Conservation (phyloP, 2,329 filamentous ascomycete species). For the Pseudopyricularia javanii region DNA sequence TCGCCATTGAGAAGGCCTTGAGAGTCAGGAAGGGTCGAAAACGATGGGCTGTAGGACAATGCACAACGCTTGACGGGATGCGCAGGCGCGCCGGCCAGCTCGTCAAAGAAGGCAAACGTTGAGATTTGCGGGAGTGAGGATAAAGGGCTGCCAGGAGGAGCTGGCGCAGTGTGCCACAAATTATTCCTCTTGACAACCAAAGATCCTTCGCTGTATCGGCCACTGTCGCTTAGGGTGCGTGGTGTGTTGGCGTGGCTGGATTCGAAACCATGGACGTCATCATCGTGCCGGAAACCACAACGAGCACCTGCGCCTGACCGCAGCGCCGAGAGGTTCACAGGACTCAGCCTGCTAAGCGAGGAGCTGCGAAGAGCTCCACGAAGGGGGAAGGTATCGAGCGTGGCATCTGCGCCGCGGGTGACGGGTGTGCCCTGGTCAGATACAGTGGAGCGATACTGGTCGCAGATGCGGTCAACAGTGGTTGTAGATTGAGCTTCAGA, state of each 20-base stretch:
- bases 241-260: background rate
- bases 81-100: background rate
- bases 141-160: background rate
- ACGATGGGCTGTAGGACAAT: background rate
- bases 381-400: background rate
- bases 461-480: slow-evolving; percentile 19
- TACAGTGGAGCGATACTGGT: slow-evolving; percentile 12
- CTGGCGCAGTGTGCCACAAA: background rate
- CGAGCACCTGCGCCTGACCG: slow-evolving; percentile 2
- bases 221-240: background rate
- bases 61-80: background rate
- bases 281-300: slow-evolving; percentile 3
- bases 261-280: background rate
- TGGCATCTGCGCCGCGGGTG: background rate
- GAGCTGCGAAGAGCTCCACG: background rate
- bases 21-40: background rate
- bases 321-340: background rate
- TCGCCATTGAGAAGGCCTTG: slow-evolving; percentile 2
- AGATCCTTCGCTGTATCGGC: background rate
- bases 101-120: background rate
- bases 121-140: slow-evolving; percentile 1
- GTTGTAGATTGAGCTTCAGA: slow-evolving; percentile 12
- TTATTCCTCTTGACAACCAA: background rate
- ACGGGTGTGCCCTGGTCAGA: background rate
- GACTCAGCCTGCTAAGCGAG: background rate